Percentiles rank a stretch among this genome's conserved stretches.
phyloP scores from a whole-genome alignment of 768 basidiomycete species.

The Russula virescens region DNA sequence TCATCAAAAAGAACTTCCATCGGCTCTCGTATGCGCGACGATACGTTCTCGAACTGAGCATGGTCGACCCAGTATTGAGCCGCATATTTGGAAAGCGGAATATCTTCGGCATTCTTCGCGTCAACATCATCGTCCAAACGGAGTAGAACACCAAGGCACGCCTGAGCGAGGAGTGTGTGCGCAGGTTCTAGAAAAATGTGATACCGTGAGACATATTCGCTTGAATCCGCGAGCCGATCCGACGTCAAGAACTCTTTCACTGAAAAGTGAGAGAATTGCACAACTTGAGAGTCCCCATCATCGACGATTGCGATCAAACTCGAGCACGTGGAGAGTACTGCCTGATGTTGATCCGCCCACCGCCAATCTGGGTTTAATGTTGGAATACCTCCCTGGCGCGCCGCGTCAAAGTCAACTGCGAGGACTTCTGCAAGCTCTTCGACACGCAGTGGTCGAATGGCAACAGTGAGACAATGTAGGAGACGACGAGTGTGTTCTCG shows the following conservation, averaged over 20 bases:
- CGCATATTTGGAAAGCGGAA: not conserved
- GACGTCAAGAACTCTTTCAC: conserved; percentile 11
- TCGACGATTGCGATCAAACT: not conserved
- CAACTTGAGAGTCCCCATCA: not conserved
- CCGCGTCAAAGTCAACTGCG: conserved; percentile 7
- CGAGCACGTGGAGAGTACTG: conserved; percentile 1
- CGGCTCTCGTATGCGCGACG: not conserved
- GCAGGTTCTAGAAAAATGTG: not conserved
- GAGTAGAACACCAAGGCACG: not conserved
- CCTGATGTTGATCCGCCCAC: not conserved
- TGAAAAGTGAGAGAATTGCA: conserved; percentile 5
- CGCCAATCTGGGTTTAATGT: not conserved
- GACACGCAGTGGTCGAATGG: not conserved
- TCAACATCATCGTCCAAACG: not conserved
- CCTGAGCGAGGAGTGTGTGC: not conserved
- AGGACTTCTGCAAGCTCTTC: conserved; percentile 5
- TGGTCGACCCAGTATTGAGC: not conserved
- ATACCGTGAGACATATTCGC: not conserved
- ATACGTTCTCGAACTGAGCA: not conserved
- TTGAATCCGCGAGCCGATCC: not conserved
- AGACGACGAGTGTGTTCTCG: conserved; percentile 2
- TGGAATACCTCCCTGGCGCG: not conserved
- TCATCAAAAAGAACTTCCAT: not conserved
- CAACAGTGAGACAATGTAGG: conserved; percentile 6
- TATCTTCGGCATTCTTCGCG: too few relatives aligned